Base-by-base conservation (phyloP, 257 asterid species). In the Linderniella brevidens region DNA sequence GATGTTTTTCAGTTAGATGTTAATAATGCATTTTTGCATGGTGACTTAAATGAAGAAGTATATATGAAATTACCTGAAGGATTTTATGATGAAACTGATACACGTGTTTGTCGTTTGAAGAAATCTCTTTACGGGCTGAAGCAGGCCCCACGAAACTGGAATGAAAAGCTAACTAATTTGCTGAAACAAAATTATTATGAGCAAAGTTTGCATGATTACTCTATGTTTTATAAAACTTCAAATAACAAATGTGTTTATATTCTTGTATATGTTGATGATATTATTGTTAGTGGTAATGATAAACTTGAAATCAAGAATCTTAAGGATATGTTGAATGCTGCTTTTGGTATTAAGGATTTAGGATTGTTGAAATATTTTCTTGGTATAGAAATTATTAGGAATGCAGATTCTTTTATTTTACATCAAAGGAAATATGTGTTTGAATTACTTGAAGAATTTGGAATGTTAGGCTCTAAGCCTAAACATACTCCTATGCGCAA, bases 201-300 rank as follows among this genome's bases (percentile, higher is more conserved):
- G n/a, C 3, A 40, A 40, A 40, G 14, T 40, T 40, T 40, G 45
- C 45, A 40, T 40, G 45, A 40, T 11, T 0, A 40, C 16, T 40
- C 45, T 4, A 11, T 40, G 11, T 40, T 40, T 10, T 11, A 12
- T 40, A 40, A 11, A 11, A 14, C 11, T 40, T 12, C 0, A 4
- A 11, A 11, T 11, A 40, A 3, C 9, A 14, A 10, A 11, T 40
- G 5, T 4, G 1, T 40, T 11, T 12, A 11, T 10, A 5, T 40
- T 14, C 16, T 40, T 40, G 45, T 40, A 11, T 40, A 40, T 40
- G 45, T 40, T 40, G 45, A 11, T 40, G 45, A 40, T 40, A 40
- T 40, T 40, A 40, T 40, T 2, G 16, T 40, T 11, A 40, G 14
- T 40, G 45, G 45, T 5, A 40, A 1, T 14, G 16, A 40, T 1